phyloP scores from a whole-genome alignment of 768 basidiomycete species.

The Cyclocybe cylindracea region DNA sequence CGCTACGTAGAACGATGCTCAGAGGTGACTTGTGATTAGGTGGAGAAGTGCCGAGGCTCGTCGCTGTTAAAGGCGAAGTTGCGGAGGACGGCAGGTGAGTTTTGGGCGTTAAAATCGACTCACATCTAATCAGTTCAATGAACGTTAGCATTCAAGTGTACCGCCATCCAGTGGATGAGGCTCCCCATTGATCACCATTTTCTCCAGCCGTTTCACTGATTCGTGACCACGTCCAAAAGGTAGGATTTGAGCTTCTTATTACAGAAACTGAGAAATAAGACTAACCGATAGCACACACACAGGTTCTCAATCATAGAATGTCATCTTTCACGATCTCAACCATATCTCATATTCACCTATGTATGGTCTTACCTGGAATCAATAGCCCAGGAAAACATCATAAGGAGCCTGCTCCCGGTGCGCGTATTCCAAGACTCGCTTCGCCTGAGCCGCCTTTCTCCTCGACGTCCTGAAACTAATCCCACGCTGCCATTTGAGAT shows the following conservation, averaged over 20 bases:
- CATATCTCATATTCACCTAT: too few relatives aligned
- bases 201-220: slow-evolving; percentile 69
- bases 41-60: slow-evolving; percentile 52
- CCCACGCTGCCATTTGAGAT: too few relatives aligned
- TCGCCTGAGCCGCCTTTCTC: too few relatives aligned
- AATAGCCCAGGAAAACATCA: too few relatives aligned
- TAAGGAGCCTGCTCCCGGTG: too few relatives aligned
- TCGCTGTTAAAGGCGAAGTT: slow-evolving; percentile 38
- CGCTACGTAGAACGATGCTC: not conserved
- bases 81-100: slow-evolving; percentile 39
- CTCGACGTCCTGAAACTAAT: too few relatives aligned
- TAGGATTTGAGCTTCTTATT: slow-evolving; percentile 6
- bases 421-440: too few relatives aligned
- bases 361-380: too few relatives aligned
- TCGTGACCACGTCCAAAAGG: slow-evolving; percentile 59
- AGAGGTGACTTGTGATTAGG: slow-evolving; percentile 38
- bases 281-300: not conserved
- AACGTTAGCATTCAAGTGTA: slow-evolving; percentile 69
- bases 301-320: slow-evolving; percentile 27
- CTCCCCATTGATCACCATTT: slow-evolving; percentile 67
- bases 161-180: slow-evolving; percentile 80
- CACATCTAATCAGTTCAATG: not conserved
- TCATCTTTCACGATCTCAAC: too few relatives aligned
- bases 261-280: not conserved
- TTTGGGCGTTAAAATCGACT: not conserved